Conservation (phyloP, 1,284 basidiomycete genomes). For the Pascua sp. region DNA sequence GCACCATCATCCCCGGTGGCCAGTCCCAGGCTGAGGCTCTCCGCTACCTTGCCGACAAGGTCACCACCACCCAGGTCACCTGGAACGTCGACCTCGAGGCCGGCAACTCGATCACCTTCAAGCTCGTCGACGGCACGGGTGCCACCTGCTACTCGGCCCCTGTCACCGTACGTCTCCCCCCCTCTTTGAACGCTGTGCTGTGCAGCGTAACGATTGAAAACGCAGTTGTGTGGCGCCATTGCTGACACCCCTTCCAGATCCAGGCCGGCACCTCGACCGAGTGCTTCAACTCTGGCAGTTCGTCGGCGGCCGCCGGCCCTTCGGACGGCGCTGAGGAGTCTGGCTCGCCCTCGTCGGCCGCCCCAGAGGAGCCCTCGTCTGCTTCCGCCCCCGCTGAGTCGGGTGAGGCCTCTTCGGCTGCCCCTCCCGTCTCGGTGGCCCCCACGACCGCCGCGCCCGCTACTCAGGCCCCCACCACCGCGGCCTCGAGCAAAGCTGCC, state of each 20-base stretch:
- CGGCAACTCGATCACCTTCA: conserved; percentile 36
- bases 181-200: too few species aligned
- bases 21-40: conserved; percentile 32
- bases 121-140: conserved; percentile 37
- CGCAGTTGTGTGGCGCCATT: too few species aligned
- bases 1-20: conserved; percentile 41
- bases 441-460: conserved; percentile 5
- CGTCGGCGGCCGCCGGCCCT: conserved; percentile 8
- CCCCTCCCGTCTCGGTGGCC: conserved; percentile 6
- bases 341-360: conserved; percentile 6
- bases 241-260: conserved; percentile 16
- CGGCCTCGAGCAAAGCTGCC: not conserved
- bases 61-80: conserved; percentile 29
- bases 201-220: too few species aligned
- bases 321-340: conserved; percentile 1
- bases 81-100: conserved; percentile 40
- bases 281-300: conserved; percentile 22
- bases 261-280: conserved; percentile 26
- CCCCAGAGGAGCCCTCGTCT: conserved; percentile 12
- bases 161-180: conserved; percentile 25
- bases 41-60: conserved; percentile 21
- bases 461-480: conserved; percentile 1
- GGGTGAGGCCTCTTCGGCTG: conserved; percentile 2
- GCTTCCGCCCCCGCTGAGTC: conserved; percentile 4
- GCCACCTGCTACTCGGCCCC: conserved; percentile 33